phyloP scores from a whole-genome alignment of 305 asterid species.

The Fraxinus angustifolia region DNA sequence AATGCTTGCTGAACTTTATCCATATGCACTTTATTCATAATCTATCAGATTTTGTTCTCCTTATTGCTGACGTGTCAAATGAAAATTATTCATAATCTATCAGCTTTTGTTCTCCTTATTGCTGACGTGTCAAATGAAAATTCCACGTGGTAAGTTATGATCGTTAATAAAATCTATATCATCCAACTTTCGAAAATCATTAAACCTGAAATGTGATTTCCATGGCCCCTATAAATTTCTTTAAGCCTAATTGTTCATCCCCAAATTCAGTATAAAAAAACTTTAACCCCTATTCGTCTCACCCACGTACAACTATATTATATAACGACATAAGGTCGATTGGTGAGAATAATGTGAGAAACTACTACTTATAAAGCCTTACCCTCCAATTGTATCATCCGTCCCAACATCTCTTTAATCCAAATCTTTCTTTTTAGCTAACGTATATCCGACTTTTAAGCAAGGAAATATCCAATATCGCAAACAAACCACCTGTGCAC shows the following conservation, averaged over 20 bases:
- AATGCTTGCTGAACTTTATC: background rate
- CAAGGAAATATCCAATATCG: slow-evolving; percentile 27
- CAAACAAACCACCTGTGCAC: slow-evolving; percentile 66
- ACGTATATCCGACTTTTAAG: background rate
- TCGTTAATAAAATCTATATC: too few relatives aligned
- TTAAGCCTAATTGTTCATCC: background rate
- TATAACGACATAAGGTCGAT: background rate
- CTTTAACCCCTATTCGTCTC: background rate
- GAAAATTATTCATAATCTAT: background rate
- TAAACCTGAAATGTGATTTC: background rate
- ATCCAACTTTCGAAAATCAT: background rate
- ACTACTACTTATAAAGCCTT: background rate
- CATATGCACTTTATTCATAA: background rate
- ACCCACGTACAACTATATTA: background rate
- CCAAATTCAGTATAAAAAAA: background rate
- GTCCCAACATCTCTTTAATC: background rate
- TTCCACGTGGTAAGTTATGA: too few relatives aligned
- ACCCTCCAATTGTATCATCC: too few relatives aligned
- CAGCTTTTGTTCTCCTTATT: too few relatives aligned
- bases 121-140: background rate
- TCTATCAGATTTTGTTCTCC: too few relatives aligned
- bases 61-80: background rate
- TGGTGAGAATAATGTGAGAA: background rate
- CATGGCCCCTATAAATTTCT: background rate
- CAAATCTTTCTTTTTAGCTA: background rate